Percentiles rank a stretch among this genome's conserved stretches.
phyloP scores from a whole-genome alignment of 2,329 filamentous ascomycete species.

The Fusarium coicis region DNA sequence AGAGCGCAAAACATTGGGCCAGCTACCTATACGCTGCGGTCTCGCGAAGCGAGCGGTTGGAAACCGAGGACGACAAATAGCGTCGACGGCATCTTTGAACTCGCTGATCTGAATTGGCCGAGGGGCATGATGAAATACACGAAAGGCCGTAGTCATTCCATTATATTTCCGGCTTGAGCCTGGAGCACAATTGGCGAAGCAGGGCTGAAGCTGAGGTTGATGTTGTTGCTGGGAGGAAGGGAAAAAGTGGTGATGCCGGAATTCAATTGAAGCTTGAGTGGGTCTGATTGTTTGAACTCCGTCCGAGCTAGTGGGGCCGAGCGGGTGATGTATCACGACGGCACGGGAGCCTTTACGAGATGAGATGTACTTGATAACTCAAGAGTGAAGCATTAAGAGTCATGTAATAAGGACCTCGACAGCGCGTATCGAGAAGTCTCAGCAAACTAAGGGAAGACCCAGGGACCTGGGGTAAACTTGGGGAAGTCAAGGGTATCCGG shows the following conservation, averaged over 20 bases:
- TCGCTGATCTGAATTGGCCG: conserved; percentile 52
- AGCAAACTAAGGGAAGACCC: not conserved
- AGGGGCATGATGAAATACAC: conserved; percentile 51
- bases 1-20: not conserved
- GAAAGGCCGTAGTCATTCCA: conserved; percentile 51
- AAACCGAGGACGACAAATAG: conserved; percentile 62
- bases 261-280: conserved; percentile 27
- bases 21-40: conserved; percentile 57
- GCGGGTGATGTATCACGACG: not conserved
- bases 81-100: conserved; percentile 60
- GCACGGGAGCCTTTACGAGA: not conserved
- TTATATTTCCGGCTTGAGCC: conserved; percentile 32
- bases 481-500: accelerated
- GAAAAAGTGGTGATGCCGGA: conserved; percentile 26
- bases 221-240: not conserved
- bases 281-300: conserved; percentile 16
- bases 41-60: conserved; percentile 50
- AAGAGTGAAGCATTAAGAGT: not conserved
- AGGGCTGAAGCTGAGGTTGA: not conserved
- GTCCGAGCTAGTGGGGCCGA: conserved; percentile 17
- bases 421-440: accelerated
- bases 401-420: not conserved
- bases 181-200: conserved; percentile 28
- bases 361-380: not conserved
- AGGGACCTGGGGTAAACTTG: not conserved